Percentiles rank a stretch among this genome's conserved stretches.
phyloP scores from a whole-genome alignment of 352 stramenopile species.

The Phytophthora hybrid region DNA sequence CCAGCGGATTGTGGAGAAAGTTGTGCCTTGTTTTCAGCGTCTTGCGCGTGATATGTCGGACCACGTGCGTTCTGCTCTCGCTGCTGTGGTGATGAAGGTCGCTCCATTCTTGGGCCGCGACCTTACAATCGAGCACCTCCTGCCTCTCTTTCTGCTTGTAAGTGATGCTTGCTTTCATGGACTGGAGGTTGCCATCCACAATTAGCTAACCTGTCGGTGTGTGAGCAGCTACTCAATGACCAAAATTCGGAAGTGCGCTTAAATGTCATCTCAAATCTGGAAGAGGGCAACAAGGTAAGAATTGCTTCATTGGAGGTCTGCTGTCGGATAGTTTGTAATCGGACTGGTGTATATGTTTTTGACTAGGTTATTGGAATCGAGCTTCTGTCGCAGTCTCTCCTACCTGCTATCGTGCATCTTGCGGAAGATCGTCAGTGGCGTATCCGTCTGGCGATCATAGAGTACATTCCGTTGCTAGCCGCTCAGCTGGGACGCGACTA shows the following conservation, averaged over 20 bases:
- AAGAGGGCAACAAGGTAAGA: constrained; percentile 94
- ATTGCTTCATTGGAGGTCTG: background rate
- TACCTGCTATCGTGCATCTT: constrained; percentile 98
- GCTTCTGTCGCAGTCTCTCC: constrained; percentile 95
- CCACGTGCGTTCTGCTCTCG: constrained; percentile 96
- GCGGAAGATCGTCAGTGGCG: constrained; percentile 99
- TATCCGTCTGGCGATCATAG: constrained; percentile 98
- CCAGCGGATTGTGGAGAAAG: constrained; percentile 72
- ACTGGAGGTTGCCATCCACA: background rate
- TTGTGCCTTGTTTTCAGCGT: constrained; percentile 90
- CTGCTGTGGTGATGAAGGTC: constrained; percentile 96
- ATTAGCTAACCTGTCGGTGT: constrained; percentile 12
- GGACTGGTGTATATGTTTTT: constrained; percentile 16
- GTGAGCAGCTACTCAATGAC: constrained; percentile 93
- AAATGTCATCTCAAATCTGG: constrained; percentile 99
- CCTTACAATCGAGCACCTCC: constrained; percentile 94
- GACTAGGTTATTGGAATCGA: constrained; percentile 97
- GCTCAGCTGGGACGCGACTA: constrained; percentile 96
- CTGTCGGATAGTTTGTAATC: background rate
- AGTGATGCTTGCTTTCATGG: constrained; percentile 13
- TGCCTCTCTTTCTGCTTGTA: constrained; percentile 95
- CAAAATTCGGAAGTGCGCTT: constrained; percentile 97
- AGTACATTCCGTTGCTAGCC: constrained; percentile 97
- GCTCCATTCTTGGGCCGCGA: constrained; percentile 94
- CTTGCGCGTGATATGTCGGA: constrained; percentile 97